These are phyloP conservation scores for Apostasia ramifera DNA, from an alignment of 106 monocot genomes.

Conservation along the genomic window DNA sequence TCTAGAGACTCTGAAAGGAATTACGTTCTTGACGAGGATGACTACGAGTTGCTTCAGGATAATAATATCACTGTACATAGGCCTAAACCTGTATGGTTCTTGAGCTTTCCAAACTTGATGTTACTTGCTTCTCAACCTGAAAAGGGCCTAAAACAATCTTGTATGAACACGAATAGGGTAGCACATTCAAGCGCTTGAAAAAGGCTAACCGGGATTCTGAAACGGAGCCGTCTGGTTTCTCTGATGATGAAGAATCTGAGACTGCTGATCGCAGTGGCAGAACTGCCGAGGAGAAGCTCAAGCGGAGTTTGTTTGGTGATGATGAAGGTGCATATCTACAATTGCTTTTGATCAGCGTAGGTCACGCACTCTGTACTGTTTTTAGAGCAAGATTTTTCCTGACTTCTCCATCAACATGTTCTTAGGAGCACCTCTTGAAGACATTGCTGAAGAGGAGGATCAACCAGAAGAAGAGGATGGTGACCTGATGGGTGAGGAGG, in stretches of 20 bases:
- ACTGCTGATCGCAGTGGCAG: slow-evolving; percentile 37
- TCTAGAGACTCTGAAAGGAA: slow-evolving; percentile 75
- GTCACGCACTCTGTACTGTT: background rate
- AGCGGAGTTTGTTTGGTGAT: slow-evolving; percentile 85
- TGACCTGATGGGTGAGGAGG: slow-evolving; percentile 71
- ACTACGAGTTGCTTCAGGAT: slow-evolving; percentile 90
- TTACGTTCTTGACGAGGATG: slow-evolving; percentile 91
- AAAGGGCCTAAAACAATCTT: background rate
- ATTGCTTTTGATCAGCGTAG: background rate
- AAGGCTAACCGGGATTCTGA: slow-evolving; percentile 72
- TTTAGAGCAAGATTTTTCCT: background rate
- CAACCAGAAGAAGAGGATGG: slow-evolving; percentile 78
- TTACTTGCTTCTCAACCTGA: background rate
- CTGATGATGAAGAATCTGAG: slow-evolving; percentile 77
- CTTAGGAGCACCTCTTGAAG: slow-evolving; percentile 74
- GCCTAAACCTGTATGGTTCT: slow-evolving; percentile 50
- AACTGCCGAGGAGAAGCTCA: slow-evolving; percentile 85
- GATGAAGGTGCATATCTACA: slow-evolving; percentile 59
- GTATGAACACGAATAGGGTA: slow-evolving; percentile 36
- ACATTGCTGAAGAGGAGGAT: slow-evolving; percentile 93
- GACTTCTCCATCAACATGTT: background rate
- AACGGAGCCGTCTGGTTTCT: slow-evolving; percentile 60
- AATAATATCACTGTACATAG: slow-evolving; percentile 82
- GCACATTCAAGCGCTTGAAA: slow-evolving; percentile 84
- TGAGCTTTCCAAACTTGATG: background rate